A percentile compares a stretch with the other conserved stretches of the same genome.
Evolutionary conservation across 1,284 basidiomycete species (phyloP).

Genomic region (Laetiporus sulphureus): DNA sequence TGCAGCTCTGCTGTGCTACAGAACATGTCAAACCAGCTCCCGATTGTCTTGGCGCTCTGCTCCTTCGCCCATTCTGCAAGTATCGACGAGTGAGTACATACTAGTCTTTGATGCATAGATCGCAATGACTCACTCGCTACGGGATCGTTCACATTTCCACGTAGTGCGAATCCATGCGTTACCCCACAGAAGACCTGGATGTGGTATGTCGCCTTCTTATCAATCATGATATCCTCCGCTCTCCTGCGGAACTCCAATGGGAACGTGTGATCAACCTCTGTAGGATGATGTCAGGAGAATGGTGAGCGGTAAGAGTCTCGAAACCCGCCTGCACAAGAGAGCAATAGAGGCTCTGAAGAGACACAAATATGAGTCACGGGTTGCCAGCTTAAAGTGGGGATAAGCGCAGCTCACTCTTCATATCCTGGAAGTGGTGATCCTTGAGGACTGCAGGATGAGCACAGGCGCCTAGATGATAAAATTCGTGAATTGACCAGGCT

Average conservation of each 20-base stretch:
- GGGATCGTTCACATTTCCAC: slow-evolving; percentile 32
- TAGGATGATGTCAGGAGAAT: neutral
- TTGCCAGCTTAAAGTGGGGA: neutral
- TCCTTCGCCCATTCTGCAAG: slow-evolving; percentile 55
- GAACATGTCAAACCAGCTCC: slow-evolving; percentile 13
- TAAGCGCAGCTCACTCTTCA: slow-evolving; percentile 36
- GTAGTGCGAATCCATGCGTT: slow-evolving; percentile 37
- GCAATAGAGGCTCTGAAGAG: slow-evolving; percentile 40
- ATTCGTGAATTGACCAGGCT: no score
- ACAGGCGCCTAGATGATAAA: slow-evolving; percentile 49
- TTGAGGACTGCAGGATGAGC: slow-evolving; percentile 50
- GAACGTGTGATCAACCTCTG: slow-evolving; percentile 42
- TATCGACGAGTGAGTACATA: neutral
- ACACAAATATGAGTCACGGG: neutral
- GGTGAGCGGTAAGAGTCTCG: neutral
- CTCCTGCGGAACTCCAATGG: slow-evolving; percentile 33
- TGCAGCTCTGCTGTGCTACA: slow-evolving; percentile 1
- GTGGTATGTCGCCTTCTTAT: slow-evolving; percentile 36
- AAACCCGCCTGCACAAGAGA: slow-evolving; percentile 43
- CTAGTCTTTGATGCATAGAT: neutral
- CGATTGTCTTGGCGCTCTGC: slow-evolving; percentile 40
- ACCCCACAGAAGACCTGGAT: slow-evolving; percentile 46
- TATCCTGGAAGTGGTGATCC: slow-evolving; percentile 37
- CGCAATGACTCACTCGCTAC: slow-evolving; percentile 33
- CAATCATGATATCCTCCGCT: slow-evolving; percentile 40